These are phyloP conservation scores for Aspergillus biplanus DNA, from an alignment of 495 filamentous ascomycete species.

Conservation along the genomic window DNA sequence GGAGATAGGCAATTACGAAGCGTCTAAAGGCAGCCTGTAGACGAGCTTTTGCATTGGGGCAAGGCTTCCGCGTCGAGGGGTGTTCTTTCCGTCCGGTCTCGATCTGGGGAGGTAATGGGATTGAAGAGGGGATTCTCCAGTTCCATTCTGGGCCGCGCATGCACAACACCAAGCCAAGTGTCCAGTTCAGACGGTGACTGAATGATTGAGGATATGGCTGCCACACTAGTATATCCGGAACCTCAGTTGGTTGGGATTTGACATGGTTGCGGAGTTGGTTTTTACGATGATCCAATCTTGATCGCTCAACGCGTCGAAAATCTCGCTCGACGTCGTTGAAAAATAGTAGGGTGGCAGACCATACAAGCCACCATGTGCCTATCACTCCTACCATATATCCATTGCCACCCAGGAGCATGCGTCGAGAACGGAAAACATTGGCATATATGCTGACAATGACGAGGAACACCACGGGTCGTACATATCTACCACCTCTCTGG, in stretches of 20 bases:
- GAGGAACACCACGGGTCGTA: conserved; percentile 58
- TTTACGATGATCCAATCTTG: neutral
- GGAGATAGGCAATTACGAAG: conserved; percentile 60
- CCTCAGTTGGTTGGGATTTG: neutral
- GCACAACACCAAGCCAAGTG: conserved; percentile 65
- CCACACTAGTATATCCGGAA: conserved; percentile 54
- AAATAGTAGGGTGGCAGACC: conserved; percentile 63
- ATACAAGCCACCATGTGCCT: conserved; percentile 67
- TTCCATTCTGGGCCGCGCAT: conserved; percentile 82
- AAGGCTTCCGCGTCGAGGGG: conserved; percentile 15
- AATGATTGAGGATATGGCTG: conserved; percentile 70
- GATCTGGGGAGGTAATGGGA: conserved; percentile 58
- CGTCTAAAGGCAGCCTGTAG: conserved; percentile 48
- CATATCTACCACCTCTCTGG: conserved; percentile 26
- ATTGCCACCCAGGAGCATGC: conserved; percentile 59
- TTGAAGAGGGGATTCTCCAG: conserved; percentile 63
- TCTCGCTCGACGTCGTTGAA: conserved; percentile 67
- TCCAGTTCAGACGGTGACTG: conserved; percentile 70
- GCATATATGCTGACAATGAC: conserved; percentile 51
- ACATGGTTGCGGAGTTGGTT: neutral
- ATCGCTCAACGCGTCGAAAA: conserved; percentile 64
- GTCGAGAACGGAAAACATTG: conserved; percentile 43
- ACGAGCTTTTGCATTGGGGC: conserved; percentile 42
- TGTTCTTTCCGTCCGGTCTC: conserved; percentile 20
- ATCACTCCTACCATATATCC: conserved; percentile 72